Evolutionary conservation across 306 rosid species (phyloP).

Genomic region (Macrotyloma uniflorum): DNA sequence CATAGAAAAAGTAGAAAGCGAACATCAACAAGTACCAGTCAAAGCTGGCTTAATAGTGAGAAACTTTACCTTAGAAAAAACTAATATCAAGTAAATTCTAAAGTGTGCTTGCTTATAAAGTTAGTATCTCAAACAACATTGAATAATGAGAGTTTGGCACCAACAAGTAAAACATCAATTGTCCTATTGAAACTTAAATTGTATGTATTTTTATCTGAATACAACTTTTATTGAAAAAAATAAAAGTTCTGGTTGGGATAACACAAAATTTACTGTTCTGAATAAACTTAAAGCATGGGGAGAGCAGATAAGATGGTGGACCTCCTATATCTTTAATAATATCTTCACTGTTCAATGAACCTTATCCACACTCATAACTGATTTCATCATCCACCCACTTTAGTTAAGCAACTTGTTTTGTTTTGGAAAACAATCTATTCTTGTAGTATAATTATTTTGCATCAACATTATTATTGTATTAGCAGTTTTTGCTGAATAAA

Average conservation of each 20-base stretch:
- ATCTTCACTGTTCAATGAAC: not conserved
- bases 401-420: not conserved
- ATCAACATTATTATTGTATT: not conserved
- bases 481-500: too few species aligned
- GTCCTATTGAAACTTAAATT: not conserved
- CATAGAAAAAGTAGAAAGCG: not conserved
- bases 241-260: not conserved
- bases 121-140: not conserved
- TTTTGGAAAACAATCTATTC: not conserved
- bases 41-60: not conserved
- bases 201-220: not conserved
- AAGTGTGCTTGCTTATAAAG: not conserved
- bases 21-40: not conserved
- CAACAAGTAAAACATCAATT: not conserved
- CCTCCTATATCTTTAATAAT: not conserved
- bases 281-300: too few species aligned
- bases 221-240: not conserved
- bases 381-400: not conserved
- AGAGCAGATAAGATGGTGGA: too few species aligned
- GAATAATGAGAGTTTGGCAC: not conserved
- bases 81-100: not conserved
- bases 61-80: too few species aligned
- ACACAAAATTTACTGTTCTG: not conserved
- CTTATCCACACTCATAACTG: not conserved
- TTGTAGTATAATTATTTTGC: not conserved